A percentile compares a stretch with the other conserved stretches of the same genome.
Conservation (phyloP, 2,329 filamentous ascomycete genomes). For the Talaromyces marneffei region DNA sequence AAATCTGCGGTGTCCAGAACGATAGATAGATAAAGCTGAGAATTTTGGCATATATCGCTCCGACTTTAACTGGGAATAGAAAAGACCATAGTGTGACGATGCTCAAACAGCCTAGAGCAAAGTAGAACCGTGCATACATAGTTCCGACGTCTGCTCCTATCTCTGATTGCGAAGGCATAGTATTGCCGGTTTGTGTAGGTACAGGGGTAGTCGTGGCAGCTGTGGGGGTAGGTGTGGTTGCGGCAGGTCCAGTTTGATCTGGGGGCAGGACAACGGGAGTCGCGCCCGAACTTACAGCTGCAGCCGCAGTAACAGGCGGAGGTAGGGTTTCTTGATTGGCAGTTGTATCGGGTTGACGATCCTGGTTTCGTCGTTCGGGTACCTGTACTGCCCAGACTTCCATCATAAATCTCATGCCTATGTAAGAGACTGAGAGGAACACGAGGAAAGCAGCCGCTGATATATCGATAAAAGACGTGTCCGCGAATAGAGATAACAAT, state of each 20-base stretch:
- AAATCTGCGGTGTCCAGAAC: conserved; percentile 87
- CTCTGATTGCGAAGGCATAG: conserved; percentile 30
- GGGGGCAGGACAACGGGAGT: conserved; percentile 55
- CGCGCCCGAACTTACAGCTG: conserved; percentile 42
- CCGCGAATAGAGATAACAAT: conserved; percentile 51
- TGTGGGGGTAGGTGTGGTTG: conserved; percentile 29
- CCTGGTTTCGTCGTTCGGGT: conserved; percentile 35
- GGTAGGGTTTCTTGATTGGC: conserved; percentile 39
- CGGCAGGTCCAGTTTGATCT: conserved; percentile 49
- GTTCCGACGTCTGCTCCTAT: conserved; percentile 48
- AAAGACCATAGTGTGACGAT: conserved; percentile 56
- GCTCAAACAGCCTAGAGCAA: conserved; percentile 52
- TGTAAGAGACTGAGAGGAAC: conserved; percentile 56
- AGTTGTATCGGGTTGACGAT: conserved; percentile 26
- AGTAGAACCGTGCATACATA: conserved; percentile 58
- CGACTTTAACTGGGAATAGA: conserved; percentile 49
- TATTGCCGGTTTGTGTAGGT: conserved; percentile 9
- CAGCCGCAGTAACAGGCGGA: conserved; percentile 46
- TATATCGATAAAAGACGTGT: conserved; percentile 51
- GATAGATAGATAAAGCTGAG: conserved; percentile 74
- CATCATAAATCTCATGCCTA: conserved; percentile 61
- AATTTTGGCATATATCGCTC: conserved; percentile 53
- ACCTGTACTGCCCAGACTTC: conserved; percentile 62
- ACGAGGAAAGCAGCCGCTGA: conserved; percentile 54
- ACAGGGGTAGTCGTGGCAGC: conserved; percentile 13